Base-by-base conservation (phyloP, 2,329 filamentous ascomycete species). In the Didymella pinodella region DNA sequence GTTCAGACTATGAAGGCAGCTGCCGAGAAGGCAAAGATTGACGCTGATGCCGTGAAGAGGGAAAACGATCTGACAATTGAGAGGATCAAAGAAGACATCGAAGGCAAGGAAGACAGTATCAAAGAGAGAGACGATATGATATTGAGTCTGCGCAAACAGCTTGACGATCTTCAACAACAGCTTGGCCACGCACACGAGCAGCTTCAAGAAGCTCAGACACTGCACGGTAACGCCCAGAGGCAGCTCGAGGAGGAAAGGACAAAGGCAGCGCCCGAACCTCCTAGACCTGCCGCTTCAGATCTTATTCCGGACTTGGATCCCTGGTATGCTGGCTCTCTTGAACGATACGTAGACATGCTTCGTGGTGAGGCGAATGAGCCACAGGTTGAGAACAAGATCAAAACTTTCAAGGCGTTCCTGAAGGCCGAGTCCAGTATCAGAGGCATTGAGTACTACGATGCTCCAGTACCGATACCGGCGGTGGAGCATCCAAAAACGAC, bases 251-350 rank as follows among this genome's bases (percentile, higher is more conserved):
- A 63, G 12, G 73, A 75, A 54, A 72, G 61, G 46, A 44, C 55
- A 22, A 73, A 66, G 45, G 66, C 70, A 18, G 10, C 41, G 10
- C 61, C 64, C 4, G 66, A 67, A 44, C 64, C 70, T 29, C 55
- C 64, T 5, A 66, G 68, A 36, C 64, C 70, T 31, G 67, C 68
- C n/a, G 59, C 73, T 44, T 63, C 64, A 25, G 75, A 78, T 54
- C 57, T 77, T 49, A 80, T 85, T 63, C 81, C 82, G 25, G 84
- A 85, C 63, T 75, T 86, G n/a, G 82, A 85, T 59, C 81, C 83
- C 2, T 86, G 84, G 82, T 86, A 82, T 63, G 82, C 80, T 63
- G 82, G 83, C 2, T 86, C 84, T 26, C 69, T 86, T 47, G 80
- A 83, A 48, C 78, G 84, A 41, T 86, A 82, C 65, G 80, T 84